Evolutionary conservation across 441 rosid genomes (phyloP), one percentile per base, ranked within the genome.

Genomic region (Eruca vesicaria): DNA sequence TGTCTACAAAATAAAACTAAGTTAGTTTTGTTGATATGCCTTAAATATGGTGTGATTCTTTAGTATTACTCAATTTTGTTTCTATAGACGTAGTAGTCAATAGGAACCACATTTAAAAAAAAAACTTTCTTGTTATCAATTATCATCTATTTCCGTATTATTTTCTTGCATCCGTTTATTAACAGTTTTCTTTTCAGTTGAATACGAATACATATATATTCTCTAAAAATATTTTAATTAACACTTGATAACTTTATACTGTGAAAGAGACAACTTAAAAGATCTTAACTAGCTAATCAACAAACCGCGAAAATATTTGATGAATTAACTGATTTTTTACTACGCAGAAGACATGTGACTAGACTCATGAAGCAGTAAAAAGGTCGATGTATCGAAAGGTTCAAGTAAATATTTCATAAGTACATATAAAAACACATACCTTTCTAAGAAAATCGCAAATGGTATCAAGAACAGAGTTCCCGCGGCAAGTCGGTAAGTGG

Each of bases 401-500:
- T 10, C 19, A 5, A 56, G 74, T 43, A 75, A 8, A 23, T 66
- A 3, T 21, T 9, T 45, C 9, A 8, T 15, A 48, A 9, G 12
- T 43, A 58, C 20, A 31, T 8, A 26, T 12, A 69, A 14, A 9
- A 50, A 71, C 21, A 72, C 29, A 29, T 36, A 79, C 82, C 82
- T 75, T 74, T 79, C 79, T 31, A 66, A 48, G 43, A 79, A 50
- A 31, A 75, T 36, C 3, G 77, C 67, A 55, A 79, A 52, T 68
- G 82, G 82, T 69, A 23, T 75, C 70, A 79, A 75, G 77, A 79
- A 79, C 52, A 79, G n/a, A 66, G 82, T 75, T 31, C 77, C 79
- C 9, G 29, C 76, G n/a, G 58, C 71, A 26, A 79, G 71, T 61
- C 82, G 59, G 32, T 79, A 79, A 45, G 82, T 79, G 21, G 66